Evolutionary conservation across 345 rosid species (phyloP), one percentile per base, ranked within the genome.

Genomic region (Passiflora organensis): DNA sequence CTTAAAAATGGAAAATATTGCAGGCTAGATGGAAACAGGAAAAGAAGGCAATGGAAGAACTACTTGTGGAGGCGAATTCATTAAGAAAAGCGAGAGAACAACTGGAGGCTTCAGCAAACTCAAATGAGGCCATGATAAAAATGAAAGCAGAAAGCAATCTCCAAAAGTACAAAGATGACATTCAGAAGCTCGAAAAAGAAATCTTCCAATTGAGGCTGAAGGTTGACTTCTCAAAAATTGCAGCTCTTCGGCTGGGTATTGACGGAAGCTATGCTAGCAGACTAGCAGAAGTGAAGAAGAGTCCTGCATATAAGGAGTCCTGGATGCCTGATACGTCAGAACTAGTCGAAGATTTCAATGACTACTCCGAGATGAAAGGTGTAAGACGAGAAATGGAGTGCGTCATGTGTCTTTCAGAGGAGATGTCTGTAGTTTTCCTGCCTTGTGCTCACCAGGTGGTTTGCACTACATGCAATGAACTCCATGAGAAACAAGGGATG

Each of bases 11-110:
- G 43, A 60, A 63, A 68, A 61, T 52, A 57, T 76, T 66, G 60
- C 88, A 90, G 97, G 94, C 84, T 78, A 78, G 82, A 60, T 78
- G 90, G 94, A 71, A 64, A 54, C 89, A 77, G 68, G 95, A 87
- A 68, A 72, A 67, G 74, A 79, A 76, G 77, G 83, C 69, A 48
- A 81, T 67, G 62, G 77, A 77, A 60, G 86, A 73, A 67, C 60
- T 79, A 22, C 60, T 77, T 48, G 43, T 32, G 55, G 81, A 73
- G 71, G 74, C 71, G 18, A 56, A 55, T 46, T 60, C 67, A 18
- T 54, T 75, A 17, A 69, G 78, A 71, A 84, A 79, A 68, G 84
- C 73, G 46, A 75, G 71, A 41, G 91, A 77, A 47, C 70, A 75
- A 45, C 61, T 67, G 32, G 86, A 84, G 59, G 75, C 65, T 23